Base-by-base conservation (phyloP, 1,284 basidiomycete species). In the Caloboletus inedulis region DNA sequence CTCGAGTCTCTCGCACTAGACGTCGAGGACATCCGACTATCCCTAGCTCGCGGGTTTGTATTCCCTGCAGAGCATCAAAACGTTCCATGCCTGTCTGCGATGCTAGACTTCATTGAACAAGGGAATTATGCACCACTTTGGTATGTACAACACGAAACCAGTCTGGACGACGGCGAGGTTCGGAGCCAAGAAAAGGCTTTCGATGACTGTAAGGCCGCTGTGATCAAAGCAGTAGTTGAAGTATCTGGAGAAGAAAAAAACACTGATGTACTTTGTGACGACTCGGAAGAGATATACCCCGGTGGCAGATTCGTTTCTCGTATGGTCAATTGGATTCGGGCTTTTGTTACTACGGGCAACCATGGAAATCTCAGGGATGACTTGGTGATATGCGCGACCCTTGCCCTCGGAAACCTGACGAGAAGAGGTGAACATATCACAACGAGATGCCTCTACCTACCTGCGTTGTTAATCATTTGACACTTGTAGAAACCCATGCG, bases 211-310 rank as follows among this genome's bases (percentile, higher is more conserved):
- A 98, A 96, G 73, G 89, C 85, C 1, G 87, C 87, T 0, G 74
- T 92, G 3, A 85, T 94, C 60, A 91, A 91, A 61, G 82, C 86
- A 1, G 78, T 97, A 16, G 91, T 98, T 13, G 90, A 91, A 58
- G 79, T 91, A 21, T 82, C 89, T 4, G 91, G 89, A 27, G 89
- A 94, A 63, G 86, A 91, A 59, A 83, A 79, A 59, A 93, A 90
- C 61, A 80, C 83, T 57, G 82, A 88, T 50, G 78, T 84, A 7
- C 72, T 94, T 13, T 91, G 84, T 81, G 81, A 85, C 55, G 77
- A 82, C 40, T 79, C 76, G n/a, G 79, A 82, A 40, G 68, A 71
- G 21, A 72, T 68, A 13, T 70, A 74, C 36, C 81, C 84, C 4
- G 86, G 86, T 25, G 89, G 87, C 4, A 77, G 76, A 66, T 85